Base-by-base conservation (phyloP, 192 early-diverging fungal genomes). In the Jimgerdemannia lactiflua region DNA sequence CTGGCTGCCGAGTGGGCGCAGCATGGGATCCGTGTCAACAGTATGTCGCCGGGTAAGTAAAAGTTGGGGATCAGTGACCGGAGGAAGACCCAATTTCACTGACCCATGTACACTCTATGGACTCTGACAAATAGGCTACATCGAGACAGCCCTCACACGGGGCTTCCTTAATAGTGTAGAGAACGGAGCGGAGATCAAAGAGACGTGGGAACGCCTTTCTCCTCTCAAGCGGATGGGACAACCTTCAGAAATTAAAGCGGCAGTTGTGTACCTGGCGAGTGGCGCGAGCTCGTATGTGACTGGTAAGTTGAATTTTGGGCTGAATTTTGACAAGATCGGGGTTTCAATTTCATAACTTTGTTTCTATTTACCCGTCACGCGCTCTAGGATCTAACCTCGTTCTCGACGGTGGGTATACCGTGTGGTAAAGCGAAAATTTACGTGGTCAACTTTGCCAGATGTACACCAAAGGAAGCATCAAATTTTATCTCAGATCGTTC, bases 1-100 rank as follows among this genome's bases (percentile, higher is more conserved):
- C 63, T 86, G 3, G 84, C 84, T 19, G 77, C 71, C 66, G 83
- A 85, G 69, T 85, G 83, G 83, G 82, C 83, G n/a, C 71, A 67
- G 8, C 69, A 80, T 43, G 75, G 80, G 20, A 80, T 85, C 41
- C 78, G 83, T n/a, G 80, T 82, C 49, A 81, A 77, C 29, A 70
- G 82, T 40, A 77, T 85, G 18, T 77, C 74, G 17, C 83, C 83
- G n/a, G 83, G 83, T 4, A 14, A 14, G 8, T 6, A 59, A 14
- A 10, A 10, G 49, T 1, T 59, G 2, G 49, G 6, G 49, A 59
- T 10, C 0, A 2, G 14, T 59, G 29, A 29, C 29, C 29, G 29
- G 29, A 29, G 29, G 29, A 29, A 29, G 29, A 0, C 29, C 29
- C 29, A 29, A 1, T 59, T 14, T 29, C 29, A 29, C 29, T 29